phyloP scores from a whole-genome alignment of 108 stramenopile species.

The Aurantiochytrium sp. region DNA sequence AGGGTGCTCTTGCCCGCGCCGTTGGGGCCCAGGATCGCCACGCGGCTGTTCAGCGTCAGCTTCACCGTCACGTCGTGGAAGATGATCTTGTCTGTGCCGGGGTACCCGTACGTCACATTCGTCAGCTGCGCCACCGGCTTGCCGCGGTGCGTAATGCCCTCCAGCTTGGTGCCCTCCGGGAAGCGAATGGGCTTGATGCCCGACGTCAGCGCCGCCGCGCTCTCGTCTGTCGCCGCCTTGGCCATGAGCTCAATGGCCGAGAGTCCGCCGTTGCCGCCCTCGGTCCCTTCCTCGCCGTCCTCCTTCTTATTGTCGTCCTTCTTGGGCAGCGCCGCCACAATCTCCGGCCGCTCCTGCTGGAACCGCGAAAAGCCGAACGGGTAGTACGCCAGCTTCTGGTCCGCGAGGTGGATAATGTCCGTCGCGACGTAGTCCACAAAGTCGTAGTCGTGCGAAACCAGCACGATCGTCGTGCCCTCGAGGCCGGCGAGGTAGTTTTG shows the following conservation, averaged over 20 bases:
- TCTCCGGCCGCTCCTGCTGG: constrained; percentile 76
- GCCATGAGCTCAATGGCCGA: constrained; percentile 88
- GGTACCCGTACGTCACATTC: constrained; percentile 94
- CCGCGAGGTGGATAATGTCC: constrained; percentile 76
- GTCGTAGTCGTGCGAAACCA: constrained; percentile 89
- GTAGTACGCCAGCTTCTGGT: constrained; percentile 77
- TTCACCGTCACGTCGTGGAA: constrained; percentile 90
- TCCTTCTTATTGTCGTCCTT: constrained; percentile 95
- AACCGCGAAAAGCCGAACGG: constrained; percentile 90
- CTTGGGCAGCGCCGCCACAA: constrained; percentile 85
- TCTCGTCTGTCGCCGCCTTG: constrained; percentile 51
- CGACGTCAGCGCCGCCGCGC: constrained; percentile 68
- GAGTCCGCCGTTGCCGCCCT: constrained; percentile 83
- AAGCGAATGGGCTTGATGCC: constrained; percentile 80
- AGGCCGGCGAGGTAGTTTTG: constrained; percentile 54
- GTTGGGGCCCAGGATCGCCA: constrained; percentile 88
- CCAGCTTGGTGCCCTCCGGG: constrained; percentile 65
- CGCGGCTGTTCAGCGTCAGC: constrained; percentile 90
- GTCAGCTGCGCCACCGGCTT: constrained; percentile 84
- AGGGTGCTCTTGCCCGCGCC: constrained; percentile 85
- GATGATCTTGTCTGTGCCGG: constrained; percentile 74
- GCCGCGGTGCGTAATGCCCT: constrained; percentile 65
- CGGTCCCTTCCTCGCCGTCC: constrained; percentile 89
- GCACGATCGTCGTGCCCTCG: constrained; percentile 73
- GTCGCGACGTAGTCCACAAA: constrained; percentile 90